Evolutionary conservation across 257 asterid species (phyloP), one percentile per base, ranked within the genome.

Genomic region (Ehretia macrophylla): DNA sequence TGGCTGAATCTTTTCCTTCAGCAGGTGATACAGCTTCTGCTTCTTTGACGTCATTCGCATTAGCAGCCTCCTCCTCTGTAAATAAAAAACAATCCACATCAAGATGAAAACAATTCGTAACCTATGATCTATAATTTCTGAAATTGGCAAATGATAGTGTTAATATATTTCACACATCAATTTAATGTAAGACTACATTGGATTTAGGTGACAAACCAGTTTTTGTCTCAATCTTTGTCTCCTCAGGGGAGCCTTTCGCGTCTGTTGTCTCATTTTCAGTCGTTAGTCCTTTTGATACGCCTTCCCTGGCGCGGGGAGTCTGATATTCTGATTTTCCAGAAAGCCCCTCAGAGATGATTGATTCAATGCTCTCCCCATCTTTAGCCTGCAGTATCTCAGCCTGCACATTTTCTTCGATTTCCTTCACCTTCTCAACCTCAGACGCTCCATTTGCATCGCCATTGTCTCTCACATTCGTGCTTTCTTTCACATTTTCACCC

Each of bases 21-120:
- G 71, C 67, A 44, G 56, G 23, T 48, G 69, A 53, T 23, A 35
- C 75, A 55, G 57, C 40, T 42, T 51, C 72, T 59, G 55, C 48
- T 61, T 71, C 66, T 35, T 42, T 39, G 5, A 32, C 73, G 71
- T 82, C 86, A 14, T 58, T 79, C 47, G 63, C 76, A 35, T 68
- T 66, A 49, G 56, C 40, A 14, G 32, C 58, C 53, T 79, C 47
- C 86, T n/a, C n/a, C 21, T 71, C 90, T 85, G 69, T 56, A 64
- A 13, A 60, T 14, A 48, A 40, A 22, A 18, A 32, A 20, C 50
- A 65, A 8, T 18, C n/a, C 4, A 37, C 44, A 39, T 27, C 18
- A 32, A 17, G 22, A 55, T 11, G 8, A 53, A 27, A 27, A 53
- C 13, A n/a, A 45, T n/a, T n/a, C n/a, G n/a, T n/a, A 17, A 16